Percentiles rank a stretch among this genome's conserved stretches.
phyloP scores from a whole-genome alignment of 371 early-diverging fungal species.

The Circinella minor region DNA sequence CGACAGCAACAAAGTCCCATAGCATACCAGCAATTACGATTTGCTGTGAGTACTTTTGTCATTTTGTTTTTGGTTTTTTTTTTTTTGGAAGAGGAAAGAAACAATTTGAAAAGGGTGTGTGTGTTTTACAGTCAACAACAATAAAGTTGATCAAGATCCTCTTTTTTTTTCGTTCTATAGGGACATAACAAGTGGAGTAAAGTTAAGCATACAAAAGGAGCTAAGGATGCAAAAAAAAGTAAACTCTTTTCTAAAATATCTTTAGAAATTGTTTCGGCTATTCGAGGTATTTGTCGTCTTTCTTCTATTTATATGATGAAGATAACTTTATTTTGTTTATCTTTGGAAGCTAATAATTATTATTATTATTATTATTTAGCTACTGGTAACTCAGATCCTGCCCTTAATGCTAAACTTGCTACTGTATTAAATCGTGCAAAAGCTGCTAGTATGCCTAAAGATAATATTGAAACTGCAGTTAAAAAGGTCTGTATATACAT shows the following conservation, averaged over 20 bases:
- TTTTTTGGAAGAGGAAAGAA: too few relatives aligned
- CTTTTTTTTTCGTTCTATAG: slow-evolving; percentile 16
- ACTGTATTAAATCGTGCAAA: slow-evolving; percentile 68
- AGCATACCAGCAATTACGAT: slow-evolving; percentile 38
- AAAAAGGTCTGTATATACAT: slow-evolving; percentile 46
- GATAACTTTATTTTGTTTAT: not conserved
- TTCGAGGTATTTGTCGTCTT: slow-evolving; percentile 41
- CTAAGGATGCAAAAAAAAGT: slow-evolving; percentile 60
- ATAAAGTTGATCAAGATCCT: too few relatives aligned
- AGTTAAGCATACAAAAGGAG: slow-evolving; percentile 69
- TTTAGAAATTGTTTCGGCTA: slow-evolving; percentile 63
- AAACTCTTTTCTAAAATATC: slow-evolving; percentile 60
- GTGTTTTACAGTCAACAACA: not conserved
- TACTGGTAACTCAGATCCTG: slow-evolving; percentile 56
- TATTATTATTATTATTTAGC: slow-evolving; percentile 29
- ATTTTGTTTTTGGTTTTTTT: not conserved
- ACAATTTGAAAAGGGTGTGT: too few relatives aligned
- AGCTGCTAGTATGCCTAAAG: slow-evolving; percentile 70
- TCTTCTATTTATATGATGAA: not conserved
- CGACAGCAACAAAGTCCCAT: slow-evolving; percentile 7
- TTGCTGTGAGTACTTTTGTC: slow-evolving; percentile 35
- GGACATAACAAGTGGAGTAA: slow-evolving; percentile 78
- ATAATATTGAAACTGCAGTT: slow-evolving; percentile 72
- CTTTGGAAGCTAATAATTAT: not conserved
- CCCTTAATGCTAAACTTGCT: slow-evolving; percentile 53